Evolutionary conservation across 1,284 basidiomycete genomes (phyloP), one percentile per base, ranked within the genome.

Genomic region (Schizopora paradoxa): DNA sequence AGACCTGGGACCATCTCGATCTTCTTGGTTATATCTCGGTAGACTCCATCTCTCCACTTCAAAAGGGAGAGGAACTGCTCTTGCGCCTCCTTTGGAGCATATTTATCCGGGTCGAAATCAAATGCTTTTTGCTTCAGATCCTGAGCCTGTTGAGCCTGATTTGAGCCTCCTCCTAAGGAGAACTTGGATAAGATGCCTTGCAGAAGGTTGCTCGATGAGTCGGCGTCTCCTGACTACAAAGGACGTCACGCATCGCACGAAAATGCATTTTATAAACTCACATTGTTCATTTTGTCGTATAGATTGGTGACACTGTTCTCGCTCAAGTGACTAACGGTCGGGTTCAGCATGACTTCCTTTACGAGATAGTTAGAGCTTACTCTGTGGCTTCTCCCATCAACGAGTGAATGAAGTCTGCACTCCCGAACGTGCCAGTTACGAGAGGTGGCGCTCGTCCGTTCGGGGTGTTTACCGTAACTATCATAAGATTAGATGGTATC

Each of bases 371-470:
- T 10, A 22, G 21, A 11, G 59, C 74, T 48, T 60, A 74, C 70
- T 82, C 78, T 47, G 72, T 73, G 8, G 77, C 77, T 60, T 82
- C 76, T 50, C 70, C 76, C 58, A 78, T 66, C 35, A 78, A 63
- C 4, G 80, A 84, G 58, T 84, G 79, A 53, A 89, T 70, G 60
- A 91, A 91, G 60, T 91, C 87, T 43, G 80, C 76, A 48, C 81
- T 76, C 19, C 87, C 88, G 56, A 91, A 91, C 0, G 86, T 88
- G 16, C 85, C 88, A 7, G 88, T 91, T n/a, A 91, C 79, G 21
- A 91, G 71, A 40, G 87, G 87, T 21, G 81, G 80, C 4, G 84
- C 80, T 21, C 67, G 68, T 5, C 89, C 89, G 52, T 79, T 78
- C 4, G 88, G 88, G 2, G 85, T 81, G 38, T 82, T 70, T 46